These are phyloP conservation scores for Plantago coronopus DNA, from an alignment of 305 asterid genomes.

Conservation along the genomic window DNA sequence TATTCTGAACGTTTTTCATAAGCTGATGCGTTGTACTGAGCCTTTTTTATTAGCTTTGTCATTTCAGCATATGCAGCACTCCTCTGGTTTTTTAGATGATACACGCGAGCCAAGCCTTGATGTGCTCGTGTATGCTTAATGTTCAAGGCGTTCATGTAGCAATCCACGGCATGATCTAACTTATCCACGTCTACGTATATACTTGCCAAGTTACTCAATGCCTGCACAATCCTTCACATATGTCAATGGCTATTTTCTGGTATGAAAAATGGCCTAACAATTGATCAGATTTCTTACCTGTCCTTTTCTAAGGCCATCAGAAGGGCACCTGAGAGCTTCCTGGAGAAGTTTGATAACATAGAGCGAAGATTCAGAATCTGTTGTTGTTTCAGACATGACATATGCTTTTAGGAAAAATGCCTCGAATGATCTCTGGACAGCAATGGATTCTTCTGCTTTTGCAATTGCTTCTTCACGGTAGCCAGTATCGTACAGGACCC, in stretches of 20 bases:
- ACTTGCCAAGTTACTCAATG: conserved; percentile 72
- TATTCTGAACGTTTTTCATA: conserved; percentile 74
- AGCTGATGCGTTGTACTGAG: conserved; percentile 60
- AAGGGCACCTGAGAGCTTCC: conserved; percentile 81
- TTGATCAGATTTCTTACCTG: conserved; percentile 40
- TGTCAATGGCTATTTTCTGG: conserved; percentile 1
- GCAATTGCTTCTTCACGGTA: conserved; percentile 55
- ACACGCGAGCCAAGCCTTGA: conserved; percentile 75
- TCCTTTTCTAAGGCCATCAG: conserved; percentile 80
- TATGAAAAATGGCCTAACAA: neutral
- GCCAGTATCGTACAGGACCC: conserved; percentile 70
- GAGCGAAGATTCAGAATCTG: conserved; percentile 46
- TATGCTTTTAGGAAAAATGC: conserved; percentile 72
- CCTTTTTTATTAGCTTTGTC: conserved; percentile 70
- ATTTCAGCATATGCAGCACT: conserved; percentile 74
- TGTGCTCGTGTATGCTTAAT: conserved; percentile 75
- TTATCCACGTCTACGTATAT: conserved; percentile 60
- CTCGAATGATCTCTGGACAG: conserved; percentile 63
- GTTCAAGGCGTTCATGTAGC: conserved; percentile 63
- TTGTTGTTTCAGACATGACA: conserved; percentile 51
- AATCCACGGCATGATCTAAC: conserved; percentile 58
- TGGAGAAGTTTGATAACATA: conserved; percentile 60
- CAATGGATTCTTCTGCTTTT: conserved; percentile 67
- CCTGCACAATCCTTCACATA: conserved; percentile 35
- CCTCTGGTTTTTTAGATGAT: conserved; percentile 58